A percentile compares a stretch with the other conserved stretches of the same genome.
Conservation (phyloP, 2,329 filamentous ascomycete species). For the Beauveria pseudobassiana region DNA sequence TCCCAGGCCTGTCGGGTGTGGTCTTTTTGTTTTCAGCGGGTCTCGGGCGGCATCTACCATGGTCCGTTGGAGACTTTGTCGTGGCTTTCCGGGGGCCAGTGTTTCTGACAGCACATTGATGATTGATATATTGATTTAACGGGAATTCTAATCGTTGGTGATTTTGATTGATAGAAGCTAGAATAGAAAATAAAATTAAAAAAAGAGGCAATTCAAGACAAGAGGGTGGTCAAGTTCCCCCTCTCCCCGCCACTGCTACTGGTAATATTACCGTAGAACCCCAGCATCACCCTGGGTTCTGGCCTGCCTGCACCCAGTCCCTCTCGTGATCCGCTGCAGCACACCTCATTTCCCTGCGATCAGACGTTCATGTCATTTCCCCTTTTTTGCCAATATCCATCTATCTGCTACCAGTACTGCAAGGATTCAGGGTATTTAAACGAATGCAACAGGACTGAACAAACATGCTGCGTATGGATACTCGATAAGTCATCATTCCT, state of each 20-base stretch:
- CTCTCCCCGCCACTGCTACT: too few relatives aligned
- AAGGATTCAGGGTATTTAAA: neutral
- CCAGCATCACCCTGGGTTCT: neutral
- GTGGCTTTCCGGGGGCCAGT: too few relatives aligned
- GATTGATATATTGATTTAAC: too few relatives aligned
- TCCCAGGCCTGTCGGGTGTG: neutral
- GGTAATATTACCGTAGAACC: neutral
- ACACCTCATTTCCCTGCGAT: neutral
- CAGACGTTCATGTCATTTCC: neutral
- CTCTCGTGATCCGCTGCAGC: neutral
- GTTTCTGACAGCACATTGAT: too few relatives aligned
- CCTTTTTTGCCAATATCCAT: neutral
- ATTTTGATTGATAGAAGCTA: too few relatives aligned
- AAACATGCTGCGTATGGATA: neutral
- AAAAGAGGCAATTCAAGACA: too few relatives aligned
- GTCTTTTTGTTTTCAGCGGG: neutral
- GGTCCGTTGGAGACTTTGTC: too few relatives aligned
- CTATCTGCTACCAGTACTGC: neutral
- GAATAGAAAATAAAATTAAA: too few relatives aligned
- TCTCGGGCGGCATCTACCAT: too few relatives aligned
- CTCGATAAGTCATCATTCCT: too few relatives aligned
- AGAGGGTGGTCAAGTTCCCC: too few relatives aligned
- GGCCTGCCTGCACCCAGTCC: neutral
- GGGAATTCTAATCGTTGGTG: too few relatives aligned
- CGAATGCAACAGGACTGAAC: neutral